These are phyloP conservation scores for Colletotrichum limetticola DNA, from an alignment of 2,329 filamentous ascomycete species.

Conservation along the genomic window DNA sequence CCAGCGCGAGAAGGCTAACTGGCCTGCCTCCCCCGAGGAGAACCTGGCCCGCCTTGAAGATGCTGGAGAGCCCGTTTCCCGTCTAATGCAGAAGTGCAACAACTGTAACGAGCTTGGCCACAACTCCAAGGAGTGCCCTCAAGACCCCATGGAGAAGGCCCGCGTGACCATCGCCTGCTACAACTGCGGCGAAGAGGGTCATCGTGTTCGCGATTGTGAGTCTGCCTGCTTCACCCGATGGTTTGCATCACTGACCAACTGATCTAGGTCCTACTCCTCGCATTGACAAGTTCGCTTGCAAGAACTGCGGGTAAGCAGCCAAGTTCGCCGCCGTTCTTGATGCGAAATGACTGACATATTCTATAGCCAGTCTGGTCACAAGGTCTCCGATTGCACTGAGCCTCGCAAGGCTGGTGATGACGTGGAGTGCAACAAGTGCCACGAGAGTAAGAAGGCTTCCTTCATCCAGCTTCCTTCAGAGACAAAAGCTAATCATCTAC, in stretches of 20 bases:
- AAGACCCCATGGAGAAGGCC: conserved; percentile 63
- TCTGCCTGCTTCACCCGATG: conserved; percentile 18
- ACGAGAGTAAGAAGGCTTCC: conserved; percentile 63
- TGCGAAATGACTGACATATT: conserved; percentile 19
- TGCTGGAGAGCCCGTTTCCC: conserved; percentile 72
- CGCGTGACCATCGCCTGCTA: conserved; percentile 66
- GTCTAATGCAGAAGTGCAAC: conserved; percentile 67
- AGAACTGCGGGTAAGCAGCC: conserved; percentile 69
- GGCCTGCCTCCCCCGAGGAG: conserved; percentile 68
- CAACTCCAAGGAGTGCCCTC: conserved; percentile 65
- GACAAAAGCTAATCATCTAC: not conserved
- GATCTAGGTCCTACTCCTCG: conserved; percentile 66
- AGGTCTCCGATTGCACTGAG: conserved; percentile 62
- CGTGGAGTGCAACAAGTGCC: conserved; percentile 74
- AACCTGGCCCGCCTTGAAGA: conserved; percentile 73
- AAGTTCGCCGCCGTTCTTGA: not conserved
- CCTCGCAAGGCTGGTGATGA: conserved; percentile 67
- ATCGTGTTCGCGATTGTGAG: conserved; percentile 77
- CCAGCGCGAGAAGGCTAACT: conserved; percentile 67
- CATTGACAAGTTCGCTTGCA: conserved; percentile 73
- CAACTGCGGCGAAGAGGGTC: conserved; percentile 72
- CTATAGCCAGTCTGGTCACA: conserved; percentile 61
- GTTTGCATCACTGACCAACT: not conserved
- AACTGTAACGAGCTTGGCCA: conserved; percentile 76
- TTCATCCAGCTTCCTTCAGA: not conserved